Evolutionary conservation across 2,329 filamentous ascomycete species (phyloP), one percentile per base, ranked within the genome.

Genomic region (Talaromyces sp.): DNA sequence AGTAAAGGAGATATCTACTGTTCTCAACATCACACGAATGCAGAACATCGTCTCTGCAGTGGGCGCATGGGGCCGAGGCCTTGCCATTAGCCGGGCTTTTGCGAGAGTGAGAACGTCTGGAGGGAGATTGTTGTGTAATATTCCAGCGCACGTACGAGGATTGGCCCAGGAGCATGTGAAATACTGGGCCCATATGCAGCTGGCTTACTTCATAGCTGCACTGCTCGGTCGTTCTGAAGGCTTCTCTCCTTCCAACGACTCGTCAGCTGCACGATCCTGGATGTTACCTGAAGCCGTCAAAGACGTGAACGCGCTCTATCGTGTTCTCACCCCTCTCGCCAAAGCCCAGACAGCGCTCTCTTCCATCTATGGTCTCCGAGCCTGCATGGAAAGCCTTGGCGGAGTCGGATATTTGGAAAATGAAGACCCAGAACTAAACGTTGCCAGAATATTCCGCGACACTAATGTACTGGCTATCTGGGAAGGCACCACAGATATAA

Each of bases 401-500:
- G 68, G 73, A 18, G 67, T 73, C 18, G 69, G 72, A 52, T 67
- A 74, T 68, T 64, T 73, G 56, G 72, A 74, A 30, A 68, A 70
- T 5, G 68, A 73, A 62, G 83, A 85, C 57, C 84, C 86, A 57
- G 81, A 84, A 27, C 75, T 89, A 60, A 91, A 91, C 68, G 75
- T 91, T 1, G 82, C 87, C 0, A 81, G 87, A 23, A 74, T 90
- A 0, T 88, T 85, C 68, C 82, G 89, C 3, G 88, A 91, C 67
- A 83, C 82, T 9, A 78, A 80, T 40, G 87, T 91, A 36, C 61
- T 63, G 14, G 61, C 63, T 10, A 65, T 65, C 27, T 89, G 87
- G 86, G 87, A 89, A 72, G 87, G 88, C 1, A 91, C 88, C 0
- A 89, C 87, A 0, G 87, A 89, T 67, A 85, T 91, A 6, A 78